Base-by-base conservation (phyloP, 2,329 filamentous ascomycete species). In the Ustulina deusta region DNA sequence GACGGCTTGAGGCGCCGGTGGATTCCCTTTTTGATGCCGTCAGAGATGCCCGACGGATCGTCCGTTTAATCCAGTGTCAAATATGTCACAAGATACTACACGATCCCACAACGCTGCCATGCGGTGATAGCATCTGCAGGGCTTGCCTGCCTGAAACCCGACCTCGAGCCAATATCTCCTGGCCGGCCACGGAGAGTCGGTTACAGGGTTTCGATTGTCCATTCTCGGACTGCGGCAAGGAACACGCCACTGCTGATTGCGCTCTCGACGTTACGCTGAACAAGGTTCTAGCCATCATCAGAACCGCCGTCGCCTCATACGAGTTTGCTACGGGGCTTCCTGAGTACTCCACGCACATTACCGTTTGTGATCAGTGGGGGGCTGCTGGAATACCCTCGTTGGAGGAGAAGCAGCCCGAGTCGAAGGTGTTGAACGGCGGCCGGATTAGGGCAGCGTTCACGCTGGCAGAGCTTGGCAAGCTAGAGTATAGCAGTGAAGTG, bases 171-270 rank as follows among this genome's bases (percentile, higher is more conserved):
- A 89, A 93, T 69, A 92, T 97, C 65, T 91, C 93, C 1, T 97
- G 95, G 78, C 93, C 93, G 0, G 89, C 88, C 17, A 85, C 85
- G 1, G 86, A 89, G 6, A 88, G 87, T 48, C 87, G 93, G 44
- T 82, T 89, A 46, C 84, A 88, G 73, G 93, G 90, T 0, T 92
- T 97, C 74, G 80, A 78, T n/a, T 97, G 94, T 75, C 91, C 92
- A 0, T 90, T 93, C 69, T 66, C 78, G 9, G 84, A 84, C 2
- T 97, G 93, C 73, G 80, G 79, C 15, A 85, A 85, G 67, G 91
- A 94, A 63, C 94, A 97, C 80, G 90, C 93, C 0, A 75, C 90
- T 20, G 91, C 86, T 3, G 94, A 97, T 74, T 97, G 93, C 79
- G 87, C 86, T 54, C 81, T 90, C 7, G 93, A 97, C 80, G 91